Base-by-base conservation (phyloP, 169 alveolate species). In the Prorocentrum cordatum region DNA sequence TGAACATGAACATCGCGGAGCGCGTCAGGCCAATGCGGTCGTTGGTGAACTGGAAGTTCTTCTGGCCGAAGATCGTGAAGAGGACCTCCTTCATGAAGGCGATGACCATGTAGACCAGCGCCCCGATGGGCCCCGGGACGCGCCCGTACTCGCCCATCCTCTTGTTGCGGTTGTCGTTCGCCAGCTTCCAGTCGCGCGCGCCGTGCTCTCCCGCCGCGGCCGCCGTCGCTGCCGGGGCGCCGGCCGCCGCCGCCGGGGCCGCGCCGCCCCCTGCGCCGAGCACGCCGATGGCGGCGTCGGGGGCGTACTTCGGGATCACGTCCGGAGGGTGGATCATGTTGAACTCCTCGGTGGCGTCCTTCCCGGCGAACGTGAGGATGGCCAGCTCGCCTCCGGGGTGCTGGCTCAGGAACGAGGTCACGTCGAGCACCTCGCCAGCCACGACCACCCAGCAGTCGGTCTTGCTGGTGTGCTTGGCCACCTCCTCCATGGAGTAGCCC, bases 401-500 rank as follows among this genome's bases (percentile, higher is more conserved):
- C 79, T 68, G 59, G 26, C 38, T 18, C 79, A 67, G 36, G 79
- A 67, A 67, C 32, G 39, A 24, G 32, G 79, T 67, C 36, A 67
- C 79, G n/a, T 67, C 58, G 0, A 67, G 79, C 61, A 67, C 79
- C 79, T 93, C 92, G 26, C 95, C 95, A 39, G 91, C 91, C 59
- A 94, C 83, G 6, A 95, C 96, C 33, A 83, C 83, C 92, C 92
- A 83, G 83, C 91, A 82, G 59, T 35, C 93, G 62, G 94, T 92
- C 82, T 92, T 92, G 45, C 89, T 91, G 73, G 87, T 93, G 84
- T 94, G 96, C 87, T 94, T 67, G 26, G 93, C 93, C 24, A 94
- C 91, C 2, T 91, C 93, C 6, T 72, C 91, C 73, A 89, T 14
- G 73, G 84, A 47, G 68, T 36, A 36, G 82, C 75, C 73, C 1